Conservation (phyloP, 2,329 filamentous ascomycete genomes). For the Diaporthe amygdali region DNA sequence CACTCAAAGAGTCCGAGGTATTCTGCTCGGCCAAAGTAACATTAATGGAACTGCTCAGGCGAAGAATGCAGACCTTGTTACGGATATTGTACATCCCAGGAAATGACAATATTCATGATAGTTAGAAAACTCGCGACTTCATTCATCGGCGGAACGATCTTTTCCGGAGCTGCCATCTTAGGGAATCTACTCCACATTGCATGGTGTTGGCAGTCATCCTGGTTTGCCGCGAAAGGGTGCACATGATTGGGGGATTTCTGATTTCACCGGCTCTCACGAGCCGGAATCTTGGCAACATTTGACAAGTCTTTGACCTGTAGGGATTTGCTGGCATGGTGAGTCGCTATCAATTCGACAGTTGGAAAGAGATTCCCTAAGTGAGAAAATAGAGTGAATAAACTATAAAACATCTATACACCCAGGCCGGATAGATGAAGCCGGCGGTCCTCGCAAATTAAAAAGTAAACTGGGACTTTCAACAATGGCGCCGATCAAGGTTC, state of each 20-base stretch:
- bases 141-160: not conserved
- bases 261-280: not conserved
- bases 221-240: not conserved
- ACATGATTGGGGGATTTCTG: constrained; percentile 1
- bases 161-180: not conserved
- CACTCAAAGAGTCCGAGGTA: not conserved
- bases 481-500: not conserved
- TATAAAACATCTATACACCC: not conserved
- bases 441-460: not conserved
- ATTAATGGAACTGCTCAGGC: not conserved
- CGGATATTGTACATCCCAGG: no score
- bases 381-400: not conserved
- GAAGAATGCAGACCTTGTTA: no score
- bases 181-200: not conserved
- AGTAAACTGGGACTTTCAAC: not conserved
- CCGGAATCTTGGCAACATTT: not conserved
- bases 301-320: not conserved
- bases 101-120: not conserved
- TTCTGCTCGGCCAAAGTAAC: not conserved
- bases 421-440: not conserved
- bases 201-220: not conserved
- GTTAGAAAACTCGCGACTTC: not conserved
- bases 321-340: not conserved
- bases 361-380: not conserved
- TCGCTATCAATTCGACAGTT: not conserved